A percentile compares a stretch with the other conserved stretches of the same genome.
phyloP scores from a whole-genome alignment of 805 yeast genomes.

The Tetrapisispora phaffii region DNA sequence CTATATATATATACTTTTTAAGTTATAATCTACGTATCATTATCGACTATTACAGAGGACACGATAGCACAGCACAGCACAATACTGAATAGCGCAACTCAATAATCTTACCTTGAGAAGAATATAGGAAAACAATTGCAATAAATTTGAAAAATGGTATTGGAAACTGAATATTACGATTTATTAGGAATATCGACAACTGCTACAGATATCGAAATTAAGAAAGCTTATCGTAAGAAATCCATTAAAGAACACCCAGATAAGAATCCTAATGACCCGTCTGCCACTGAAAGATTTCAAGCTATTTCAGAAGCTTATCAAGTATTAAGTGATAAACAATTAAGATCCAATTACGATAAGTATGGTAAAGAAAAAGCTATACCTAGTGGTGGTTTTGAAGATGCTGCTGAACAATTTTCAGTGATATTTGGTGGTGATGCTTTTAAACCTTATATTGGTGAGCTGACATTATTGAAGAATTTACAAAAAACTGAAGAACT shows the following conservation, averaged over 20 bases:
- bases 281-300: conserved; percentile 61
- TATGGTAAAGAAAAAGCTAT: conserved; percentile 65
- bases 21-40: no score
- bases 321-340: conserved; percentile 54
- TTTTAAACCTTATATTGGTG: conserved; percentile 80
- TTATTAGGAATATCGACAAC: conserved; percentile 45
- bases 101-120: no score
- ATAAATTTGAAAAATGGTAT: conserved; percentile 42
- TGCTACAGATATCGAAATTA: conserved; percentile 59
- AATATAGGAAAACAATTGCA: not conserved
- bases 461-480: conserved; percentile 67
- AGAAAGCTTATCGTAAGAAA: conserved; percentile 69
- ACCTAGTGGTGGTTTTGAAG: conserved; percentile 64
- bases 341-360: conserved; percentile 62
- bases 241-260: conserved; percentile 75
- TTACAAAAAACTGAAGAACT: conserved; percentile 52
- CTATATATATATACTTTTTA: no score
- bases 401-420: conserved; percentile 61
- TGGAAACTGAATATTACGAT: conserved; percentile 67
- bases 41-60: no score
- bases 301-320: conserved; percentile 65
- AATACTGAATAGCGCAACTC: no score
- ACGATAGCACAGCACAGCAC: no score
- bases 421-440: conserved; percentile 86
- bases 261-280: conserved; percentile 67